These are phyloP conservation scores for Pseudopediastrum boryanum DNA, from an alignment of 139 green algal species.

Conservation along the genomic window DNA sequence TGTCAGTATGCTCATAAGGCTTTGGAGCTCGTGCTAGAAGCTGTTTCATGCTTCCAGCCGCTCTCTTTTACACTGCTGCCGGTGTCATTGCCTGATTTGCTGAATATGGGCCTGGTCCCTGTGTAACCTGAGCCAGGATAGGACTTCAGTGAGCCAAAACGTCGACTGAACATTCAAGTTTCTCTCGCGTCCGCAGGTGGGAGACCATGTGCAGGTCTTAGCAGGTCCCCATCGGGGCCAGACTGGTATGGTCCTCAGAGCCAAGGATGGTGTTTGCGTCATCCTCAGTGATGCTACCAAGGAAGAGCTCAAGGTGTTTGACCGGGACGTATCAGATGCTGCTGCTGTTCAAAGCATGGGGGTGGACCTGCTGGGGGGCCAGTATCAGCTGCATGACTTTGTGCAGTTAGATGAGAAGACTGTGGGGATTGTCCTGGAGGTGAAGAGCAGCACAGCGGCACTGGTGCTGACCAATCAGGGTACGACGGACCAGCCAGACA, in stretches of 20 bases:
- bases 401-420: slow-evolving; percentile 76
- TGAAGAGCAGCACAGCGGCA: no score
- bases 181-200: no score
- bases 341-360: slow-evolving; percentile 36
- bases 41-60: no score
- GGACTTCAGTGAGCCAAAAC: no score
- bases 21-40: no score
- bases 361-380: slow-evolving; percentile 73
- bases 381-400: slow-evolving; percentile 95
- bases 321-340: slow-evolving; percentile 80
- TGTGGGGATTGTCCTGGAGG: slow-evolving; percentile 58
- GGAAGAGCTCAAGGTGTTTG: slow-evolving; percentile 87
- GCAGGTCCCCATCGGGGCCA: slow-evolving; percentile 81
- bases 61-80: no score
- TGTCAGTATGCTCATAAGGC: no score
- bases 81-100: no score
- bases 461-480: slow-evolving; percentile 64
- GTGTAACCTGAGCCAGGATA: no score
- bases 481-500: slow-evolving; percentile 71
- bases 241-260: slow-evolving; percentile 88
- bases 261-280: slow-evolving; percentile 67
- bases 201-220: slow-evolving; percentile 87
- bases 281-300: slow-evolving; percentile 79
- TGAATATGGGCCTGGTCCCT: no score
- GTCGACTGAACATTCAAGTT: no score